Evolutionary conservation across 768 basidiomycete genomes (phyloP).

Genomic region (Tulasnella sp.): DNA sequence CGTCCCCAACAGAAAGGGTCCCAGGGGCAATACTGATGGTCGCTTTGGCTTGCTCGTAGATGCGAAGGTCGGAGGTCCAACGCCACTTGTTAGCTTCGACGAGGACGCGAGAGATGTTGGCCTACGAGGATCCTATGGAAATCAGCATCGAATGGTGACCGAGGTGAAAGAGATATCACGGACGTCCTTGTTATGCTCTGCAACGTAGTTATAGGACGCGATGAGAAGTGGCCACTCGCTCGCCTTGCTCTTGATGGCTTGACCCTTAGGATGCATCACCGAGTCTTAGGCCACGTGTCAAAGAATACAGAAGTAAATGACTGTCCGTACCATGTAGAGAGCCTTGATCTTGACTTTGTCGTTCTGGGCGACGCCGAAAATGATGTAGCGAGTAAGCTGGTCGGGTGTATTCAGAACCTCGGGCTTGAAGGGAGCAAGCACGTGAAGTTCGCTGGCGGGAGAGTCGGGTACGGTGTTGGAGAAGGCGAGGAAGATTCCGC

Average conservation of each 20-base stretch:
- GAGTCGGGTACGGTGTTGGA: background rate
- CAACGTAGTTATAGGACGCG: background rate
- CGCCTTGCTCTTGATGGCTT: background rate
- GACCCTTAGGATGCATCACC: background rate
- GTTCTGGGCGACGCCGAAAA: background rate
- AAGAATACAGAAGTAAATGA: background rate
- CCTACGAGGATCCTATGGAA: background rate
- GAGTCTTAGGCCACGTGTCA: background rate
- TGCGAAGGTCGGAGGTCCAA: constrained; percentile 21
- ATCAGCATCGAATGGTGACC: background rate
- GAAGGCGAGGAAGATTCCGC: constrained; percentile 7
- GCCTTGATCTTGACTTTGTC: background rate
- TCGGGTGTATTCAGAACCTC: background rate
- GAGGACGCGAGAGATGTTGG: background rate
- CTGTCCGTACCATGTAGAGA: background rate
- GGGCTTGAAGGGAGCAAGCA: background rate
- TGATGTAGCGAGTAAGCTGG: background rate
- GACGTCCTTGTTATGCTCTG: background rate
- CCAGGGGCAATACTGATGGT: constrained; percentile 3
- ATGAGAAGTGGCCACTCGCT: background rate
- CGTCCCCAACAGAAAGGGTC: background rate
- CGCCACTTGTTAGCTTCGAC: constrained; percentile 11
- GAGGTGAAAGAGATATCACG: background rate
- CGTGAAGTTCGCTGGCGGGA: background rate
- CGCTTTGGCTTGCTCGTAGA: constrained; percentile 15